Base-by-base conservation (phyloP, 2,329 filamentous ascomycete species). In the Neonectria hederae region DNA sequence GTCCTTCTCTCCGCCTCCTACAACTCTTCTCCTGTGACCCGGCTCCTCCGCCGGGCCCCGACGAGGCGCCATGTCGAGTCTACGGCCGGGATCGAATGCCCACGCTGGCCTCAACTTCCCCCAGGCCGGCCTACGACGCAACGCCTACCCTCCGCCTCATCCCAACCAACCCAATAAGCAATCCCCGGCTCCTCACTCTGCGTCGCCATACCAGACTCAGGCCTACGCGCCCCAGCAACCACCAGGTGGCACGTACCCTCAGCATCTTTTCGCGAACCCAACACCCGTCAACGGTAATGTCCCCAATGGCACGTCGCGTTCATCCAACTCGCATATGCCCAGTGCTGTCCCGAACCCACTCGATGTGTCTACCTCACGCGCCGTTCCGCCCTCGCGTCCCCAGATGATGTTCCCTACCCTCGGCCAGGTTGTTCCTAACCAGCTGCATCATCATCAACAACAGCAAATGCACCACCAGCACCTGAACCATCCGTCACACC, bases 91-190 rank as follows among this genome's bases (percentile, higher is more conserved):
- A 73, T 78, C 83, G 63, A 87, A 85, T 72, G 77, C 80, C 75
- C 85, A 87, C 76, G 78, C 83, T 65, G 83, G 83, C 76, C 80
- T 88, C 70, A 80, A 80, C 71, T 87, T 86, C 68, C 79, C 83
- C 59, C 83, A 84, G 77, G 81, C 83, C 72, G 76, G 78, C 74
- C 71, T 86, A 65, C 80, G 85, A 76, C 84, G 85, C 64, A 78
- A 75, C 61, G 77, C 73, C 67, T 86, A 82, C 69, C 80, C 80
- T 72, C 79, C 82, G 59, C 78, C 81, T 38, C 84, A 85, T 71
- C 79, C 83, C 63, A 83, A 81, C 68, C 83, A 83, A 70, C 80
- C 82, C 68, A 86, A 83, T 74, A 87, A 88, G 75, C 83, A 85
- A 65, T 85, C 86, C 28, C 83, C 86, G 42, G 83, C 83, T 22